Evolutionary conservation across 306 rosid species (phyloP).

Genomic region (Quercus wislizeni): DNA sequence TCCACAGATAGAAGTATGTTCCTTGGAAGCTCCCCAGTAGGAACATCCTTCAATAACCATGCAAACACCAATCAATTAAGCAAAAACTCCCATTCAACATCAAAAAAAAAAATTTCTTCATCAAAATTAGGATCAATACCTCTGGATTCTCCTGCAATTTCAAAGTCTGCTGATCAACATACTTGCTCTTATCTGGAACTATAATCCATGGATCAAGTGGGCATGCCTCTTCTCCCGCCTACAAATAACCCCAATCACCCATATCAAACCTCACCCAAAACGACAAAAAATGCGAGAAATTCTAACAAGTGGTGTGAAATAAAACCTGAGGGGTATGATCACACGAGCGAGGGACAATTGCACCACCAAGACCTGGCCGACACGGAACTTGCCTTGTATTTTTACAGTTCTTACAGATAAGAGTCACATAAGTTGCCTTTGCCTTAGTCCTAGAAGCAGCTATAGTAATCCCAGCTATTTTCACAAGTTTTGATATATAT

Average conservation of each 20-base stretch:
- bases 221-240: conserved; percentile 98
- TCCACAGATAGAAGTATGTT: conserved; percentile 95
- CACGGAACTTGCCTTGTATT: conserved; percentile 80
- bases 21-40: conserved; percentile 98
- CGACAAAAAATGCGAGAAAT: background rate
- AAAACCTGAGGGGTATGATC: conserved; percentile 89
- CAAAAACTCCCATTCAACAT: background rate
- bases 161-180: conserved; percentile 95
- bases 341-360: conserved; percentile 93
- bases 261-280: conserved; percentile 9
- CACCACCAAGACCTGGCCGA: conserved; percentile 97
- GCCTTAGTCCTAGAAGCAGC: conserved; percentile 98
- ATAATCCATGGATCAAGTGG: conserved; percentile 96
- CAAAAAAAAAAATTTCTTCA: background rate
- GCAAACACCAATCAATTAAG: conserved; percentile 10
- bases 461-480: conserved; percentile 87
- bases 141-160: conserved; percentile 97
- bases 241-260: conserved; percentile 10
- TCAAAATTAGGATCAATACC: conserved; percentile 37
- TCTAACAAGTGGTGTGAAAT: background rate
- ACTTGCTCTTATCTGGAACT: conserved; percentile 91
- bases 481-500: conserved; percentile 76
- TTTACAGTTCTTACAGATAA: conserved; percentile 85
- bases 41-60: conserved; percentile 76
- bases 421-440: conserved; percentile 90